Percentiles rank a stretch among this genome's conserved stretches.
phyloP scores from a whole-genome alignment of 1,284 basidiomycete species.

The Leucoagaricus sp. region DNA sequence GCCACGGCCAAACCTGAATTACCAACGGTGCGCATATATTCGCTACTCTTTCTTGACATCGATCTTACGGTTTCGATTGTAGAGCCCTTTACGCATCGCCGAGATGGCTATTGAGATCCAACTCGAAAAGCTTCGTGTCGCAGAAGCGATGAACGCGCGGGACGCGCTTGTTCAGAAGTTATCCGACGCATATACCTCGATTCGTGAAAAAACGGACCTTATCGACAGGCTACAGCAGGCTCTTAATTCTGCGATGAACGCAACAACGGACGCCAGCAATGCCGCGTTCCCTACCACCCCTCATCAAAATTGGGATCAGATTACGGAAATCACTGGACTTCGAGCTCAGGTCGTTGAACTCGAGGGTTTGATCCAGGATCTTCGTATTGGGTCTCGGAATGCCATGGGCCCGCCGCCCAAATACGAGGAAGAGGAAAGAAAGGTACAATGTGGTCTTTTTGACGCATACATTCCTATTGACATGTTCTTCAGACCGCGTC shows the following conservation, averaged over 20 bases:
- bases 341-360: constrained; percentile 39
- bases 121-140: constrained; percentile 53
- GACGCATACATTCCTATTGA: background rate
- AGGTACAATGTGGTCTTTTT: constrained; percentile 14
- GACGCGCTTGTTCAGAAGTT: constrained; percentile 64
- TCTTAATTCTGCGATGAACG: background rate
- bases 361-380: constrained; percentile 38
- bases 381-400: constrained; percentile 26
- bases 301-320: constrained; percentile 1
- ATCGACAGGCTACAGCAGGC: constrained; percentile 51
- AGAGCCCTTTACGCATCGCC: constrained; percentile 45
- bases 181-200: constrained; percentile 58
- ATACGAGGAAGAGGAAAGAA: constrained; percentile 27
- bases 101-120: constrained; percentile 57
- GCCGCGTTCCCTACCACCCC: background rate
- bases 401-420: constrained; percentile 24
- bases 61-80: background rate
- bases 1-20: background rate
- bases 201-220: constrained; percentile 57
- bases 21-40: constrained; percentile 5
- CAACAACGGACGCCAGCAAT: constrained; percentile 23
- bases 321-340: constrained; percentile 14
- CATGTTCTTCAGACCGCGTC: background rate
- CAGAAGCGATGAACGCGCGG: constrained; percentile 62
- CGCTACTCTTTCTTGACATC: background rate